phyloP scores from a whole-genome alignment of 2,329 filamentous ascomycete genomes.

The Nigrospora osmanthi region DNA sequence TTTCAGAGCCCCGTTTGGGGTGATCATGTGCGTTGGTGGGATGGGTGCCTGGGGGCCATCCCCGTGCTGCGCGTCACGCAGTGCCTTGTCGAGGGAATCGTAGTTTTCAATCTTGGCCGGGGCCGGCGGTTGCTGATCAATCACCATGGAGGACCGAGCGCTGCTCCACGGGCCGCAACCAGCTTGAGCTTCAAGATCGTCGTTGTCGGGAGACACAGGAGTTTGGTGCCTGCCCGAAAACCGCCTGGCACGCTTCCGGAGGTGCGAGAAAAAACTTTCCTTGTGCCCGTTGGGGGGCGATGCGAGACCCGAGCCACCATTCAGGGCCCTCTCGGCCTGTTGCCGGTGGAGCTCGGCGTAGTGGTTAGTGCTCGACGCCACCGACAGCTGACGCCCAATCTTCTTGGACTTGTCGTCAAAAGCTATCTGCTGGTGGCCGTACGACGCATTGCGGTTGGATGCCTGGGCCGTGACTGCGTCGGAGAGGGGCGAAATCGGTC shows the following conservation, averaged over 20 bases:
- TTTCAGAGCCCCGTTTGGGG: conserved; percentile 47
- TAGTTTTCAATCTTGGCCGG: conserved; percentile 46
- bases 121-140: conserved; percentile 48
- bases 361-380: conserved; percentile 87
- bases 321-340: conserved; percentile 85
- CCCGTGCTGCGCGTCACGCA: conserved; percentile 43
- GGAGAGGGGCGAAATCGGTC: conserved; percentile 92
- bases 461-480: conserved; percentile 88
- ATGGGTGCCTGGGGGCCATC: conserved; percentile 37
- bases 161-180: conserved; percentile 85
- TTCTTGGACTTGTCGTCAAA: conserved; percentile 74
- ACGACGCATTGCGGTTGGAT: conserved; percentile 52
- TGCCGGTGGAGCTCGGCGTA: conserved; percentile 85
- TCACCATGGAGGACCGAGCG: conserved; percentile 75
- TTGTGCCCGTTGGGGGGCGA: conserved; percentile 76
- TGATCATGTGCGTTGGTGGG: conserved; percentile 45
- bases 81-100: conserved; percentile 52
- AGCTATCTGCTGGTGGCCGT: conserved; percentile 25
- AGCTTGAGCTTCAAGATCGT: conserved; percentile 88
- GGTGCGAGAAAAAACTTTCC: conserved; percentile 96
- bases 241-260: conserved; percentile 85
- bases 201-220: conserved; percentile 68
- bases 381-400: conserved; percentile 87
- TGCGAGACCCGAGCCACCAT: conserved; percentile 66
- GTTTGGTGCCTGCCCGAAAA: conserved; percentile 87